phyloP scores from a whole-genome alignment of 2,329 filamentous ascomycete genomes.

The Pseudocercospora eumusae region DNA sequence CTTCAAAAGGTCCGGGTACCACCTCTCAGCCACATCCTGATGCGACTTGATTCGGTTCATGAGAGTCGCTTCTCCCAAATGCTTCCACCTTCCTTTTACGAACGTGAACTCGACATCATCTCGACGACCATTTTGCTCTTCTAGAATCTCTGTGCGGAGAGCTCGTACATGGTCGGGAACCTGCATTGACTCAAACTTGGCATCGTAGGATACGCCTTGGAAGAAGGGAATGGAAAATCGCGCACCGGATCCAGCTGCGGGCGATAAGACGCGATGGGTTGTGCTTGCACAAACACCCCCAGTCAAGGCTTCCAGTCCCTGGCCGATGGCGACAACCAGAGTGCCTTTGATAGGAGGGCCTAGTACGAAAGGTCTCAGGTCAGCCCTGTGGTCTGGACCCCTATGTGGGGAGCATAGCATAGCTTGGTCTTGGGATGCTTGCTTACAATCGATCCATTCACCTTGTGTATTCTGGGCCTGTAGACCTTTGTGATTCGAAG shows the following conservation, averaged over 20 bases:
- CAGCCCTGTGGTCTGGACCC: constrained; percentile 4
- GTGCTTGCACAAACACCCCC: constrained; percentile 78
- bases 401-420: background rate
- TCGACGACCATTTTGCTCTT: constrained; percentile 54
- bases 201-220: constrained; percentile 78
- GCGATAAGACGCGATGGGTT: constrained; percentile 80
- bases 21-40: constrained; percentile 80
- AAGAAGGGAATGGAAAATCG: constrained; percentile 85
- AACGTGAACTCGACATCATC: constrained; percentile 90
- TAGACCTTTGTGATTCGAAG: constrained; percentile 70
- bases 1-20: constrained; percentile 53
- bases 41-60: constrained; percentile 85
- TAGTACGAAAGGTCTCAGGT: constrained; percentile 1
- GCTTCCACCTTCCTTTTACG: constrained; percentile 62
- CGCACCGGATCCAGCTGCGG: constrained; percentile 66
- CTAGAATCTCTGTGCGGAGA: constrained; percentile 62
- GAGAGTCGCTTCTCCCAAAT: constrained; percentile 78
- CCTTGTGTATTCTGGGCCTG: constrained; percentile 81
- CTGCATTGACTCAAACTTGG: constrained; percentile 75
- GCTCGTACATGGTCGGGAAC: constrained; percentile 64
- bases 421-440: constrained; percentile 1
- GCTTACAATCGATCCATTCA: constrained; percentile 72
- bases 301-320: constrained; percentile 82
- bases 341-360: constrained; percentile 69
- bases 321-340: constrained; percentile 83